Percentiles rank a stretch among this genome's conserved stretches.
Evolutionary conservation across 2,329 filamentous ascomycete genomes (phyloP).

Genomic region (Ophiobolus disseminans): DNA sequence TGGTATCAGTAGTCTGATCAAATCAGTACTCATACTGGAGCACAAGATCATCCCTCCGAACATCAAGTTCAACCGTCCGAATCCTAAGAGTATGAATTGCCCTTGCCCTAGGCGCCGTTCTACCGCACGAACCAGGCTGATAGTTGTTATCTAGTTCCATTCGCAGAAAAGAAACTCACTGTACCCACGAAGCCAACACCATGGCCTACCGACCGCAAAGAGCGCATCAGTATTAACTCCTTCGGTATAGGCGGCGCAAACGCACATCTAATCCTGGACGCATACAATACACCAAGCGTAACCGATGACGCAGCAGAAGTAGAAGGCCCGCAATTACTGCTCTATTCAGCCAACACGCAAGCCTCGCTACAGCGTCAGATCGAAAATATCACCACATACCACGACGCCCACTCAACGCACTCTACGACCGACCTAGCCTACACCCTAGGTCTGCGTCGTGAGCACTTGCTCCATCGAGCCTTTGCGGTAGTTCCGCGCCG

Average conservation of each 20-base stretch:
- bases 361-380: constrained; percentile 12
- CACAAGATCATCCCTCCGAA: constrained; percentile 41
- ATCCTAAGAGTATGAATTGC: constrained; percentile 37
- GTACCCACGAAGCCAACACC: constrained; percentile 15
- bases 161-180: constrained; percentile 10
- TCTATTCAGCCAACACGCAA: constrained; percentile 24
- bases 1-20: constrained; percentile 44
- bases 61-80: constrained; percentile 21
- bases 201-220: constrained; percentile 9
- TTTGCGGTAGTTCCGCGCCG: not conserved
- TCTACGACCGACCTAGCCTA: constrained; percentile 12
- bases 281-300: too few species aligned
- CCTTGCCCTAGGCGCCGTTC: constrained; percentile 45
- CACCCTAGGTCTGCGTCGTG: constrained; percentile 14
- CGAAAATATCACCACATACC: constrained; percentile 1
- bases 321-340: constrained; percentile 1
- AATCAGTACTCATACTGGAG: constrained; percentile 49
- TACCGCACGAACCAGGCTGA: constrained; percentile 52
- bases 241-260: constrained; percentile 23
- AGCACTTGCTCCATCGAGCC: constrained; percentile 9
- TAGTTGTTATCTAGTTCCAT: too few species aligned
- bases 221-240: constrained; percentile 18
- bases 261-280: constrained; percentile 21
- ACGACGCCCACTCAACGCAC: not conserved
- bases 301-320: not conserved